Conservation (phyloP, 2,329 filamentous ascomycete genomes). For the Phoma herbarum region DNA sequence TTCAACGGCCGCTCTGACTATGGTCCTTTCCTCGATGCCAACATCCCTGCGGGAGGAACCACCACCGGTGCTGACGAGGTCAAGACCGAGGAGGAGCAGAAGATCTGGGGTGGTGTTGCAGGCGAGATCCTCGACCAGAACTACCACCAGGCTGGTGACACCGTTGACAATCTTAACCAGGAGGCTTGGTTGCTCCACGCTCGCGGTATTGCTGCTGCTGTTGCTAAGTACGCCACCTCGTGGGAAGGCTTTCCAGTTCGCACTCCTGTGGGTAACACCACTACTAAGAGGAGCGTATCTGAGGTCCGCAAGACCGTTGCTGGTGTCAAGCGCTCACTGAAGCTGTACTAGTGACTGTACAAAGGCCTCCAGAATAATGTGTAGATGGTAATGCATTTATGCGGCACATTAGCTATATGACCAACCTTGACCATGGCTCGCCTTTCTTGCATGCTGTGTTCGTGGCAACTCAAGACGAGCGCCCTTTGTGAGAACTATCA, state of each 20-base stretch:
- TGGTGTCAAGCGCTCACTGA: conserved; percentile 15
- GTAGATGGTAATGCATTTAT: conserved; percentile 3
- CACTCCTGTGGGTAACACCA: conserved; percentile 28
- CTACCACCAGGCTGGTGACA: conserved; percentile 51
- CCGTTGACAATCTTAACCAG: conserved; percentile 45
- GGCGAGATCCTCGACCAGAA: conserved; percentile 40
- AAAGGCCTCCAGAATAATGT: conserved; percentile 5
- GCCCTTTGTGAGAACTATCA: background rate
- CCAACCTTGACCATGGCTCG: background rate
- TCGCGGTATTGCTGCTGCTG: conserved; percentile 47
- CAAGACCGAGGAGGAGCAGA: conserved; percentile 50
- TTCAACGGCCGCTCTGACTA: conserved; percentile 54
- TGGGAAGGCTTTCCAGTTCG: conserved; percentile 42
- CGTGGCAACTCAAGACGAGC: background rate
- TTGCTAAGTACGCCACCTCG: conserved; percentile 44
- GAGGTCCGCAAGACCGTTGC: conserved; percentile 24
- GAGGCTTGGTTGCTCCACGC: conserved; percentile 45
- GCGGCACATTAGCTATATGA: background rate
- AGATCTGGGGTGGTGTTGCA: conserved; percentile 46
- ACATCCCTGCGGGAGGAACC: conserved; percentile 49
- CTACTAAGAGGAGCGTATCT: conserved; percentile 25
- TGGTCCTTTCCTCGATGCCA: conserved; percentile 46
- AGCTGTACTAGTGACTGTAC: conserved; percentile 12
- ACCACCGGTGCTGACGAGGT: conserved; percentile 51
- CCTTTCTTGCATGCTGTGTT: background rate